Percentiles rank a stretch among this genome's conserved stretches.
Conservation (phyloP, 768 basidiomycete species). For the Leccinum barrowsii region DNA sequence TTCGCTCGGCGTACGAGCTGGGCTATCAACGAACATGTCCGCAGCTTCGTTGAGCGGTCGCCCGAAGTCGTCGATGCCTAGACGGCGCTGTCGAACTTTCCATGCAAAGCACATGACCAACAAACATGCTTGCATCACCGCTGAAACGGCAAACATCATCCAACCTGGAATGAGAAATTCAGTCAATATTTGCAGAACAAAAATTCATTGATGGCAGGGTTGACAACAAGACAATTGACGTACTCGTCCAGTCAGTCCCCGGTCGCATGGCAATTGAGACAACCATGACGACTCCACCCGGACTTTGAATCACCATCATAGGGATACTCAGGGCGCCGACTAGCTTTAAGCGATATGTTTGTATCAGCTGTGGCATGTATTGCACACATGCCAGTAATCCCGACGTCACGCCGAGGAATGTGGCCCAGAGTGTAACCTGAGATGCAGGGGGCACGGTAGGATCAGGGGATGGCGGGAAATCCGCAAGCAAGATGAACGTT, state of each 20-base stretch:
- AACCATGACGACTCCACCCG: constrained; percentile 87
- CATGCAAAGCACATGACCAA: constrained; percentile 84
- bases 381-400: constrained; percentile 78
- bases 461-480: constrained; percentile 36
- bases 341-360: constrained; percentile 73
- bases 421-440: constrained; percentile 64
- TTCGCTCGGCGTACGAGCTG: background rate
- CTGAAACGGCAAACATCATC: constrained; percentile 78
- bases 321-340: constrained; percentile 93
- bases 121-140: constrained; percentile 77
- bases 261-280: constrained; percentile 74
- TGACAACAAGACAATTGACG: constrained; percentile 14
- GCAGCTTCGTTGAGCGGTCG: constrained; percentile 37
- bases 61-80: constrained; percentile 90
- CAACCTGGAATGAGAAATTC: constrained; percentile 47
- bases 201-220: background rate
- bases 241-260: constrained; percentile 84
- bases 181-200: background rate
- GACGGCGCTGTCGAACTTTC: constrained; percentile 71
- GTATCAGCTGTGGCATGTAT: constrained; percentile 82
- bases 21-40: background rate
- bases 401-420: constrained; percentile 81
- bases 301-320: constrained; percentile 95
- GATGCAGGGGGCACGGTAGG: constrained; percentile 34
- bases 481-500: constrained; percentile 59